These are phyloP conservation scores for Lentinula boryana DNA, from an alignment of 768 basidiomycete species.

Conservation along the genomic window DNA sequence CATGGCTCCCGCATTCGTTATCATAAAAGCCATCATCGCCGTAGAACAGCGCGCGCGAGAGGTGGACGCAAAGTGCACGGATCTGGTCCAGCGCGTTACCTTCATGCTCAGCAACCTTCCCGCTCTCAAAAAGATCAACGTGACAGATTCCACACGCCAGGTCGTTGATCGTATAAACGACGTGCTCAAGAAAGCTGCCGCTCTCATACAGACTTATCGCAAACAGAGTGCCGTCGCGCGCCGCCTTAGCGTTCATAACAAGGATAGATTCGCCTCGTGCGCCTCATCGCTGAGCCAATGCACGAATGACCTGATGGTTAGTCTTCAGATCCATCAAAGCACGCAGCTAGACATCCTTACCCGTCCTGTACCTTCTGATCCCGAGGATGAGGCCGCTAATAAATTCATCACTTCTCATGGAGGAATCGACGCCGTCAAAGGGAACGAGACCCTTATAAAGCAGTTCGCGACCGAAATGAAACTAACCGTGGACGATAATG, in stretches of 20 bases:
- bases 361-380: constrained; percentile 29
- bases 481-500: constrained; percentile 29
- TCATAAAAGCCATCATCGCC: constrained; percentile 34
- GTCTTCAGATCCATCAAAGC: constrained; percentile 35
- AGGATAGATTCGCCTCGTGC: constrained; percentile 28
- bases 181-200: constrained; percentile 28
- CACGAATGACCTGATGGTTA: constrained; percentile 31
- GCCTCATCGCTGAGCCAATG: constrained; percentile 26
- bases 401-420: constrained; percentile 30
- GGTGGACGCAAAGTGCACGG: constrained; percentile 32
- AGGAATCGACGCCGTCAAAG: constrained; percentile 27
- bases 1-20: constrained; percentile 30
- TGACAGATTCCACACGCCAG: constrained; percentile 26
- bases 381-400: constrained; percentile 28
- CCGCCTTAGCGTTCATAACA: constrained; percentile 30
- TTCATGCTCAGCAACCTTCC: constrained; percentile 37
- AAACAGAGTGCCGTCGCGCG: constrained; percentile 28
- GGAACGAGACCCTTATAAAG: constrained; percentile 28
- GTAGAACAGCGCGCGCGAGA: constrained; percentile 30
- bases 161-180: constrained; percentile 33
- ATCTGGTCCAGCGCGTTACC: constrained; percentile 34
- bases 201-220: constrained; percentile 32
- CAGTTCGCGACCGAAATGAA: constrained; percentile 31
- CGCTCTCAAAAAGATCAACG: constrained; percentile 23
- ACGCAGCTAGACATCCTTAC: constrained; percentile 29